These are phyloP conservation scores for Colletotrichum viniferum DNA, from an alignment of 2,329 filamentous ascomycete genomes.

Conservation along the genomic window DNA sequence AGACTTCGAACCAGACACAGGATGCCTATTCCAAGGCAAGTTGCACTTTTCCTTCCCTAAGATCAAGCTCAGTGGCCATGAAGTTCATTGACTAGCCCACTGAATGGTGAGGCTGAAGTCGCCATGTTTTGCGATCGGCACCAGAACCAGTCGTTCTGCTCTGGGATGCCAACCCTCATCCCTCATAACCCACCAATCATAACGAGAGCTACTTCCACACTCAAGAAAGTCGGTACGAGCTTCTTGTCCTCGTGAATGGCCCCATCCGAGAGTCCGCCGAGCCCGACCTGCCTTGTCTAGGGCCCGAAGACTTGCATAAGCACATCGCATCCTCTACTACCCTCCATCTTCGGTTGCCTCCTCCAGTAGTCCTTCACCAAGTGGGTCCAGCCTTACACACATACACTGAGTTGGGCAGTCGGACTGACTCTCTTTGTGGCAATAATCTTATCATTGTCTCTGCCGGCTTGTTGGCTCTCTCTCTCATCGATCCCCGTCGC, in stretches of 20 bases:
- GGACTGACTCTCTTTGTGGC: neutral
- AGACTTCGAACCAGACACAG: neutral
- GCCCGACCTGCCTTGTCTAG: neutral
- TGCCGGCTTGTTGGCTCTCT: neutral
- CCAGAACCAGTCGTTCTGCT: neutral
- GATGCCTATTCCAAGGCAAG: neutral
- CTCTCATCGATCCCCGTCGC: neutral
- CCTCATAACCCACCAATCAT: neutral
- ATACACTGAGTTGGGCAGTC: neutral
- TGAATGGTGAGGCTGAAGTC: neutral
- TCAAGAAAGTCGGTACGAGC: neutral
- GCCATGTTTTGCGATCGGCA: neutral
- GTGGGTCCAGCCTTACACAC: slow-evolving; percentile 3
- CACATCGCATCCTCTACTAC: neutral
- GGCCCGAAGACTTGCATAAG: slow-evolving; percentile 8
- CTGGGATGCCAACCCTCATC: neutral
- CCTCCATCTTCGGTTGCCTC: neutral
- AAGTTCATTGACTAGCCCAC: neutral
- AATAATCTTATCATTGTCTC: neutral
- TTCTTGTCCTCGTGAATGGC: neutral
- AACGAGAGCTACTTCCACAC: neutral
- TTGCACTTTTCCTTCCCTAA: neutral
- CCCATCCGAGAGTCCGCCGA: neutral
- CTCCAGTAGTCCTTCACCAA: neutral
- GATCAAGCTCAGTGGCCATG: neutral